Conservation (phyloP, 257 asterid genomes). For the Osmanthus fragrans region DNA sequence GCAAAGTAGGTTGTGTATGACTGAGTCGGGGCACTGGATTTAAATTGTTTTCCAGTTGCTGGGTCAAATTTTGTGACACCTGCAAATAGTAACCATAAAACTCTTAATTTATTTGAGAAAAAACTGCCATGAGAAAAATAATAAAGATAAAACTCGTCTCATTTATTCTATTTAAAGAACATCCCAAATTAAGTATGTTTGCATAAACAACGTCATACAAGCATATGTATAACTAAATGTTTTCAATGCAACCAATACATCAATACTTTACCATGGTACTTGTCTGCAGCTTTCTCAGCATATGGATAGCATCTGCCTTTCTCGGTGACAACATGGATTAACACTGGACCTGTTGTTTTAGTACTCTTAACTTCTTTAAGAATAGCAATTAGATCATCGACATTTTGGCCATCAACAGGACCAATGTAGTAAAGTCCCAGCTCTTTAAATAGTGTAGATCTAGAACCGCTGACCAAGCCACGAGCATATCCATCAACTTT, state of each 20-base stretch:
- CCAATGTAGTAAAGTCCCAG: slow-evolving; percentile 95
- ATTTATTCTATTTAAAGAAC: background rate
- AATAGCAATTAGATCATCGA: slow-evolving; percentile 78
- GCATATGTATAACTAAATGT: background rate
- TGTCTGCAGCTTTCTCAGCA: slow-evolving; percentile 94
- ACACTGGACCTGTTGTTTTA: slow-evolving; percentile 79
- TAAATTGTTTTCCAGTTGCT: slow-evolving; percentile 87
- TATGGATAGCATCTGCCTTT: slow-evolving; percentile 96
- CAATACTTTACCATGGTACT: slow-evolving; percentile 69
- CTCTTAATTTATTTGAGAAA: too few species aligned
- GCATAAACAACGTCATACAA: background rate
- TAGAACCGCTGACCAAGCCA: slow-evolving; percentile 88
- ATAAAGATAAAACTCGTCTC: background rate
- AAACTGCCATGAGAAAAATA: background rate
- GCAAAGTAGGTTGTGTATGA: slow-evolving; percentile 92
- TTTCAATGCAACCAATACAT: background rate
- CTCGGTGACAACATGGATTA: slow-evolving; percentile 93
- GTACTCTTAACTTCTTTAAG: slow-evolving; percentile 86
- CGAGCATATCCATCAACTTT: slow-evolving; percentile 98
- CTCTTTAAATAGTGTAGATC: slow-evolving; percentile 88
- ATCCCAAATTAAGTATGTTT: background rate
- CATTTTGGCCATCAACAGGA: slow-evolving; percentile 91
- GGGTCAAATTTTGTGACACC: slow-evolving; percentile 94
- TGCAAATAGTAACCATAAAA: slow-evolving; percentile 25
- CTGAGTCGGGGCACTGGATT: slow-evolving; percentile 69